phyloP scores from a whole-genome alignment of 345 rosid species.

The Erodium maritimum region DNA sequence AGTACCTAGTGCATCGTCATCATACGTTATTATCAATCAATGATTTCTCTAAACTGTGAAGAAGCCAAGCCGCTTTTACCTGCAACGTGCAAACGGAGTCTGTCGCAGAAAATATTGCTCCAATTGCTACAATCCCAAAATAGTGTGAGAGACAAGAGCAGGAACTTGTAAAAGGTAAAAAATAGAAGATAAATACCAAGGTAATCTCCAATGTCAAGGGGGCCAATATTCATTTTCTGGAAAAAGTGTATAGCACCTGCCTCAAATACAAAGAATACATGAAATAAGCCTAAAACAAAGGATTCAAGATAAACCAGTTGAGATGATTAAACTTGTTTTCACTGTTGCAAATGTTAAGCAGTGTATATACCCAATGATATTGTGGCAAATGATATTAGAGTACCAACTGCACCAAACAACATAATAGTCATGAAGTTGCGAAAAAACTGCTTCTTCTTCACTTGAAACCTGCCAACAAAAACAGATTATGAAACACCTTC shows the following conservation, averaged over 20 bases:
- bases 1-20: constrained; percentile 70
- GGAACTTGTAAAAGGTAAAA: neutral
- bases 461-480: constrained; percentile 60
- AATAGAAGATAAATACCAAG: constrained; percentile 48
- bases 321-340: too few relatives aligned
- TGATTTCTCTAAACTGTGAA: too few relatives aligned
- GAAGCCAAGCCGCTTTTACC: too few relatives aligned
- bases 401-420: constrained; percentile 88
- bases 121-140: constrained; percentile 54
- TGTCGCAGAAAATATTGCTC: constrained; percentile 95
- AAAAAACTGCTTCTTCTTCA: constrained; percentile 97
- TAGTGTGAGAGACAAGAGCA: neutral
- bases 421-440: constrained; percentile 93
- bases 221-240: constrained; percentile 52
- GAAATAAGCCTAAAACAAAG: neutral
- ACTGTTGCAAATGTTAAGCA: too few relatives aligned
- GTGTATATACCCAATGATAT: constrained; percentile 84
- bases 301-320: too few relatives aligned
- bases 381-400: constrained; percentile 75
- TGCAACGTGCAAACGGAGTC: constrained; percentile 98
- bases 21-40: too few relatives aligned
- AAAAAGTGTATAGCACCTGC: constrained; percentile 71
- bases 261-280: constrained; percentile 2
- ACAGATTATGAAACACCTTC: too few relatives aligned
- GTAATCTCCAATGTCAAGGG: constrained; percentile 62